phyloP scores from a whole-genome alignment of 2,329 filamentous ascomycete genomes.

The Fusarium continuum region DNA sequence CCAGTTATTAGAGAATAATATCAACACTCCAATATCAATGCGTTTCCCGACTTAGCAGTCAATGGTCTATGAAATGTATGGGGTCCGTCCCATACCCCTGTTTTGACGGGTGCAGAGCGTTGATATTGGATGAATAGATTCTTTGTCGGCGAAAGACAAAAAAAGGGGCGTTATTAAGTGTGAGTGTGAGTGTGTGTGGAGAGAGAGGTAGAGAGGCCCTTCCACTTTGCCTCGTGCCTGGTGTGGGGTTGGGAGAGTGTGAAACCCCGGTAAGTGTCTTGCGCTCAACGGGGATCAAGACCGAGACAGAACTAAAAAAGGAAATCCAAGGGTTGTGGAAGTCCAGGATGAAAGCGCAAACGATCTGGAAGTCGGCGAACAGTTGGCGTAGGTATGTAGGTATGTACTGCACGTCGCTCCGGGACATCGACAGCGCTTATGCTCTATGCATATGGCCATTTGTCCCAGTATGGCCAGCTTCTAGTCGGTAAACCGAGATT shows the following conservation, averaged over 20 bases:
- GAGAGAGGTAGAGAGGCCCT: constrained; percentile 1
- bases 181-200: constrained; percentile 16
- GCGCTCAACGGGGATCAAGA: constrained; percentile 34
- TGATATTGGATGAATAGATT: neutral
- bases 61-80: neutral
- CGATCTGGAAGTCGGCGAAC: constrained; percentile 2
- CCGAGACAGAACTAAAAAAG: constrained; percentile 35
- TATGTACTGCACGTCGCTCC: neutral
- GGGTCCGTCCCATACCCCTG: neutral
- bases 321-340: constrained; percentile 1
- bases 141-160: neutral
- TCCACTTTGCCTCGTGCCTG: constrained; percentile 23
- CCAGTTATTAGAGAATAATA: neutral
- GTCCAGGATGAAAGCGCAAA: neutral
- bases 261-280: constrained; percentile 28
- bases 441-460: too few species aligned
- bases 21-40: neutral
- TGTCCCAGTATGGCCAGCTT: constrained; percentile 3
- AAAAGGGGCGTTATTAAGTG: constrained; percentile 24
- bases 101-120: neutral
- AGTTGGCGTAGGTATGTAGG: too few species aligned
- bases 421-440: neutral
- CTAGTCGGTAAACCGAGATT: constrained; percentile 11
- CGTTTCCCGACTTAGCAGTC: neutral
- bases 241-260: constrained; percentile 18